Evolutionary conservation across 2,329 filamentous ascomycete genomes (phyloP), one percentile per base, ranked within the genome.

Genomic region (Huntiella bhutanensis): DNA sequence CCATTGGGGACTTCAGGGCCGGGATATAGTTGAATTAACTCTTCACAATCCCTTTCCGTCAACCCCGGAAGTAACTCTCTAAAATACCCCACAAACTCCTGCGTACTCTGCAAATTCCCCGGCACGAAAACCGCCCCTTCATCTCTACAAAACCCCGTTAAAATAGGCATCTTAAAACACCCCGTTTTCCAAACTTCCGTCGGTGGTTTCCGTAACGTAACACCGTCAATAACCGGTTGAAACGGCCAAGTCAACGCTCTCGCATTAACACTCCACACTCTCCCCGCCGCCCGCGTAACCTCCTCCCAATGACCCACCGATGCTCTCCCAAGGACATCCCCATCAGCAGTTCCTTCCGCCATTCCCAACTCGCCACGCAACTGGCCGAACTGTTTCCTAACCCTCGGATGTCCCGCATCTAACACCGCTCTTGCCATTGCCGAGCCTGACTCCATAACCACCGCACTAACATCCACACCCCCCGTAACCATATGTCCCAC

Each of bases 111-210:
- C 45, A 70, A 64, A 5, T 57, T 53, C 11, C 62, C 57, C 0
- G 76, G 70, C 1, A 82, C 70, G 55, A 83, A 84, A 34, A 66
- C 57, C 1, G 74, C 68, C 12, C 79, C 80, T 57, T 85, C 80
- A 54, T 83, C 76, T 35, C 73, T 71, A 58, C 77, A 78, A 63
- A 77, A 84, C 5, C 80, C 80, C 0, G 77, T 82, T 42, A 85
- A 60, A 11, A 16, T 49, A 46, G 46, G 41, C 46, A 76, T 64
- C 51, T 66, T 33, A 65, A 52, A 77, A 65, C 56, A 68, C 52
- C 76, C 65, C 56, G 4, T 12, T 33, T 37, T 16, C 40, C 45
- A 38, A 7, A 7, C 33, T 12, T 67, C 72, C 12, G 1, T 67
- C 63, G 0, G 66, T 60, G 19, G 63, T 57, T 74, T 74, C 32